Base-by-base conservation (phyloP, 108 stramenopile species). In the Aurantiochytrium sp. region DNA sequence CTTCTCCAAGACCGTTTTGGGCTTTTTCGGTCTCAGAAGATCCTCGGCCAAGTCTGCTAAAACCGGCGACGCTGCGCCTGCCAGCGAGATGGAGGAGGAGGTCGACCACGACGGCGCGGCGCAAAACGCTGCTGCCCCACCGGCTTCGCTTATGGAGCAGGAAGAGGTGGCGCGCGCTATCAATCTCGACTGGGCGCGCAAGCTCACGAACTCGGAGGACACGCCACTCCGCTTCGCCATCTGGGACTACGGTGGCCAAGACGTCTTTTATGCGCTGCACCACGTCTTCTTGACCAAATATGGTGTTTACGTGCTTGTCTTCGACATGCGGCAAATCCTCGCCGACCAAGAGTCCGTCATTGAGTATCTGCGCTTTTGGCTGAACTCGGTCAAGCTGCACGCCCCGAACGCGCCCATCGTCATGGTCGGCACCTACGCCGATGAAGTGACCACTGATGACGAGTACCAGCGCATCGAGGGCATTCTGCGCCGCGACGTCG, bases 191-290 rank as follows among this genome's bases (percentile, higher is more conserved):
- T 83, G 45, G 49, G 76, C 45, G n/a, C 49, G 45, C 45, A 47
- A 53, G 45, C 76, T 83, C 45, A 53, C n/a, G 1, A 53, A 53
- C 51, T 53, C 45, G 51, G 45, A 47, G 12, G 76, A 53, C 19
- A 83, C 49, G 43, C 45, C 76, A 35, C 76, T 83, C 43, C 49
- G 49, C 10, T 83, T 83, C 4, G 45, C 76, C 45, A 83, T 83
- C 19, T 83, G 76, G 76, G 76, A 83, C 51, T 83, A 83, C 28
- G 76, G 76, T 35, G 76, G 76, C 76, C 76, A 83, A 45, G 76
- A 83, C 16, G 76, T 83, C 45, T 83, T 83, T 83, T 83, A 83
- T 4, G 51, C 76, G 1, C 28, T 83, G 18, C 76, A 83, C 28
- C 76, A 83, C 76, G 28, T 83, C 51, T 83, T 83, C 51, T 4